Percentiles rank a stretch among this genome's conserved stretches.
These are phyloP conservation scores for Backusella parvicylindrica DNA, from an alignment of 192 early-diverging fungal genomes.

Conservation along the genomic window DNA sequence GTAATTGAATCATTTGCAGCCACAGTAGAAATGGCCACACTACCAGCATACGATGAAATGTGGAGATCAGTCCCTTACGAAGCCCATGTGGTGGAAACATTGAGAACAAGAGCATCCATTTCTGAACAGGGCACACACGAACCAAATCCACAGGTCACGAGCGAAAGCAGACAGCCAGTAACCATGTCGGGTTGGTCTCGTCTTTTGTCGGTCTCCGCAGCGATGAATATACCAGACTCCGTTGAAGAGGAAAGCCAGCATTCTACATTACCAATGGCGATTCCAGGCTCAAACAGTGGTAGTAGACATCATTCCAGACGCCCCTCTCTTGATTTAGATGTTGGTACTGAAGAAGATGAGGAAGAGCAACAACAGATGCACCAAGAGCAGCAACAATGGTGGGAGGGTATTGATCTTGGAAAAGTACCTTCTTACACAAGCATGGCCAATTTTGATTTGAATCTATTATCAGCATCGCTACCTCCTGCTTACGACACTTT, in stretches of 20 bases:
- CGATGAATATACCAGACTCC: not conserved
- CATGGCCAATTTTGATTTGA: not conserved
- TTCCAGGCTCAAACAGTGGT: not conserved
- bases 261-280: not conserved
- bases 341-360: not conserved
- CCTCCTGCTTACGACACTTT: not conserved
- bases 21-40: constrained; percentile 17
- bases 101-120: constrained; percentile 7
- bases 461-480: not conserved
- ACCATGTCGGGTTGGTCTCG: constrained; percentile 22
- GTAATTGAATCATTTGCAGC: constrained; percentile 25
- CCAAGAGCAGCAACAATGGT: not conserved
- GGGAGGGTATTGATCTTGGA: constrained; percentile 6
- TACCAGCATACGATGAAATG: constrained; percentile 31
- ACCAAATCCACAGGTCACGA: not conserved
- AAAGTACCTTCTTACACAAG: constrained; percentile 18
- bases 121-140: not conserved
- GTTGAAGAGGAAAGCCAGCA: not conserved
- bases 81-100: constrained; percentile 10
- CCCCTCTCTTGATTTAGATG: not conserved
- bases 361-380: not conserved
- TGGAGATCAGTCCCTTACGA: constrained; percentile 35
- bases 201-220: constrained; percentile 10
- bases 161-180: constrained; percentile 4
- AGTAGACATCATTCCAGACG: constrained; percentile 7